Conservation (phyloP, 495 filamentous ascomycete genomes). For the Hypoxylon trugodes region DNA sequence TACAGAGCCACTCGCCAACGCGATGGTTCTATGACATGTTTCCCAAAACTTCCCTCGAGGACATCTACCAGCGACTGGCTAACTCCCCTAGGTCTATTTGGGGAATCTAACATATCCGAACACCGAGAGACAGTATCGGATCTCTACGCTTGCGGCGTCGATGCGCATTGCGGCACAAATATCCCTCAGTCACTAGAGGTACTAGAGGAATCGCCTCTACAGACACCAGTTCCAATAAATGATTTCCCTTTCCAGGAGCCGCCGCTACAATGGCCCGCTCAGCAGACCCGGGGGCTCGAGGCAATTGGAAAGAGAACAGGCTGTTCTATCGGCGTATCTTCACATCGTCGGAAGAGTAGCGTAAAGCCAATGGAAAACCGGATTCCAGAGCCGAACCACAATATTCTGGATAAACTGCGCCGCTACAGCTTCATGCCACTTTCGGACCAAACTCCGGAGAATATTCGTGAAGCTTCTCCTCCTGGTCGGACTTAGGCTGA, state of each 20-base stretch:
- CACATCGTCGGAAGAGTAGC: slow-evolving; percentile 25
- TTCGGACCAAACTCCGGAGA: slow-evolving; percentile 23
- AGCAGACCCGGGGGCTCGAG: neutral
- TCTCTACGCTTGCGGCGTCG: slow-evolving; percentile 25
- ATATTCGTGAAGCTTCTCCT: slow-evolving; percentile 14
- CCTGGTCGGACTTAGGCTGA: neutral
- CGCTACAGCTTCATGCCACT: slow-evolving; percentile 35
- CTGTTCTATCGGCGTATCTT: slow-evolving; percentile 11
- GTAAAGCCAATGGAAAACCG: neutral
- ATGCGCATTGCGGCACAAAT: slow-evolving; percentile 26
- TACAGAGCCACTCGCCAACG: neutral
- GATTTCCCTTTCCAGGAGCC: neutral
- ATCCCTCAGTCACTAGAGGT: slow-evolving; percentile 12
- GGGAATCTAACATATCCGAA: slow-evolving; percentile 1
- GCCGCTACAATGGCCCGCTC: neutral
- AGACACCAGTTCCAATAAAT: slow-evolving; percentile 1
- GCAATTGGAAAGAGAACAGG: neutral
- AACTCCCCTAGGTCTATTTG: slow-evolving; percentile 36
- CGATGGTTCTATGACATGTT: slow-evolving; percentile 33
- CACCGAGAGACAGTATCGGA: slow-evolving; percentile 17
- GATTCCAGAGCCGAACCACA: neutral
- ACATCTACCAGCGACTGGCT: slow-evolving; percentile 41
- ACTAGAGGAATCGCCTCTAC: slow-evolving; percentile 22
- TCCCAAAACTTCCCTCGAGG: slow-evolving; percentile 37
- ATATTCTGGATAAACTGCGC: slow-evolving; percentile 24